Evolutionary conservation across 306 rosid genomes (phyloP), one percentile per base, ranked within the genome.

Genomic region (Cucumis cinereus): DNA sequence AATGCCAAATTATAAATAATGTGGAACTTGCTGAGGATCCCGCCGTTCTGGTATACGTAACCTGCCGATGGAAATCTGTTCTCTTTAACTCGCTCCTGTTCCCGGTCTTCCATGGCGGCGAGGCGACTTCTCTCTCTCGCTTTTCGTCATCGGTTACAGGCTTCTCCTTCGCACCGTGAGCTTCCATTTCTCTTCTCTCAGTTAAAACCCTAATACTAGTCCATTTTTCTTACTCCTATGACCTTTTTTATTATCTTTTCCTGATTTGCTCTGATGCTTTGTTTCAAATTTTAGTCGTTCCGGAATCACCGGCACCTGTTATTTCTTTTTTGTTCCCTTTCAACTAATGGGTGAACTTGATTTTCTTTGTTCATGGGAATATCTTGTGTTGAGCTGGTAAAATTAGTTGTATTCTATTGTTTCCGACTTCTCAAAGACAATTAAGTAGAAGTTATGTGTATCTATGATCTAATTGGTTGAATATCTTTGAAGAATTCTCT

Each of bases 101-200:
- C 2, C 68, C 13, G n/a, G 4, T 56, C 43, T n/a, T 67, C 53
- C 24, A 85, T 85, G 93, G 88, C 86, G 16, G 83, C 83, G 33
- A 87, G 83, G 82, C 82, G 88, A 47, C 6, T 85, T 54, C 52
- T 79, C 60, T 80, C 92, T 14, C 54, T 85, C 12, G 45, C 84
- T 64, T 61, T 67, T 26, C 77, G 47, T 43, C 73, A 77, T 49
- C 69, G 63, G n/a, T 78, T 17, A 50, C 79, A 60, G 38, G 40
- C 70, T 23, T 13, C 64, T 40, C 72, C 77, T 7, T 58, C 52
- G 40, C 85, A 68, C 77, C 88, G 91, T 77, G 83, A 62, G 68
- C 63, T 23, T 54, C 64, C 15, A 43, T 63, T 67, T 59, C 80
- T 45, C 62, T 54, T 59, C 24, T 40, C 60, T 24, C 53, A 12